These are phyloP conservation scores for Candida andamanensis DNA, from an alignment of 805 yeast species.

Conservation along the genomic window DNA sequence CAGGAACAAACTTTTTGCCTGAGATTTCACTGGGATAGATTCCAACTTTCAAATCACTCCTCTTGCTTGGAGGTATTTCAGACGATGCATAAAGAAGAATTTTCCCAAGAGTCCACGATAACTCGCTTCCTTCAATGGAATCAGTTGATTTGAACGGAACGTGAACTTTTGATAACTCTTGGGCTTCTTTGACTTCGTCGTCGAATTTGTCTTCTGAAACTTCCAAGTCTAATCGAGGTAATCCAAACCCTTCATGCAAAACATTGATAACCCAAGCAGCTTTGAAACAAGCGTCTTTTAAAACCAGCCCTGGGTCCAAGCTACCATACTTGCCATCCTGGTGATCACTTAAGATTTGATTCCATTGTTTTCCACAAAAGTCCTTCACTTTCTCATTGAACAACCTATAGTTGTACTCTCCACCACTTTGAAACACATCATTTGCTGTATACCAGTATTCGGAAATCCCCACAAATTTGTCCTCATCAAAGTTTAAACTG, in stretches of 20 bases:
- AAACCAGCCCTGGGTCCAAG: constrained; percentile 44
- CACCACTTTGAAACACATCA: constrained; percentile 84
- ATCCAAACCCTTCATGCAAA: constrained; percentile 85
- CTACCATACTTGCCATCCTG: constrained; percentile 55
- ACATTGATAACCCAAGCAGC: constrained; percentile 91
- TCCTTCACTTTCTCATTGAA: constrained; percentile 62
- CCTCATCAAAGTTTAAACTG: constrained; percentile 67
- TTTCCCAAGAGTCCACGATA: constrained; percentile 94
- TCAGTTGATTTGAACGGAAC: constrained; percentile 81
- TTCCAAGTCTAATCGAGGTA: constrained; percentile 69
- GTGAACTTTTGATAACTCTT: constrained; percentile 26
- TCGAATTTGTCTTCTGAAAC: constrained; percentile 20
- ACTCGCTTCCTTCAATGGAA: constrained; percentile 73
- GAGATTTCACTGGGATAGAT: constrained; percentile 38
- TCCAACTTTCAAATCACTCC: constrained; percentile 25
- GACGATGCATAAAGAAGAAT: constrained; percentile 79
- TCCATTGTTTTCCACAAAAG: constrained; percentile 80
- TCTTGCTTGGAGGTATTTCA: constrained; percentile 35
- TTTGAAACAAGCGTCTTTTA: constrained; percentile 83
- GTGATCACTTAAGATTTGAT: constrained; percentile 40
- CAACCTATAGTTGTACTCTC: constrained; percentile 71
- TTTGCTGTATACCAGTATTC: constrained; percentile 98
- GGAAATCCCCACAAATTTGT: constrained; percentile 86
- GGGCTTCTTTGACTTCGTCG: constrained; percentile 22
- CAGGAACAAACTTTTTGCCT: constrained; percentile 27